phyloP scores from a whole-genome alignment of 331 rosid species.

The Stylosanthes scabra region DNA sequence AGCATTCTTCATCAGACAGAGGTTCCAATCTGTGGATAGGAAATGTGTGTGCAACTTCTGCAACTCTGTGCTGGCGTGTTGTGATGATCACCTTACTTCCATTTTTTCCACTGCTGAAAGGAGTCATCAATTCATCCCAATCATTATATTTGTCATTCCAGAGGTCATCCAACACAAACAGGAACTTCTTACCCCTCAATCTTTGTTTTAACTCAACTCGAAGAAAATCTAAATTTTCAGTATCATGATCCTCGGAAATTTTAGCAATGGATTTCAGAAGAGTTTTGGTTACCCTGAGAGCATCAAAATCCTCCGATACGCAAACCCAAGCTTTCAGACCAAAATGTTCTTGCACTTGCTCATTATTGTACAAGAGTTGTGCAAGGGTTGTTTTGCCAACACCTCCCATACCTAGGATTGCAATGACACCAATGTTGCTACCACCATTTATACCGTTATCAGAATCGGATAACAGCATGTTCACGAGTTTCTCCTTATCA shows the following conservation, averaged over 20 bases:
- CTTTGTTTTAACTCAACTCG: background rate
- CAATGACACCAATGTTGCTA: background rate
- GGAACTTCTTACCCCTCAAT: background rate
- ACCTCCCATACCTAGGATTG: background rate
- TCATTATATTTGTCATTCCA: constrained; percentile 4
- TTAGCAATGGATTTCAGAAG: background rate
- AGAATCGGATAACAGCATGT: background rate
- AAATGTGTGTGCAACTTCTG: background rate
- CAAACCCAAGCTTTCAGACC: constrained; percentile 25
- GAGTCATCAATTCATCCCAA: constrained; percentile 6
- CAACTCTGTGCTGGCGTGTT: background rate
- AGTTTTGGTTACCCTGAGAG: background rate
- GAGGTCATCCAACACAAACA: background rate
- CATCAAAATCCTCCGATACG: constrained; percentile 5
- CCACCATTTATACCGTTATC: background rate
- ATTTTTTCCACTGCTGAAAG: background rate
- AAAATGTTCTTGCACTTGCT: constrained; percentile 1
- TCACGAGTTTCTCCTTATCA: background rate
- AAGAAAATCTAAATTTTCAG: background rate
- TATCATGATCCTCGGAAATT: background rate
- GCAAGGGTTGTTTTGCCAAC: background rate
- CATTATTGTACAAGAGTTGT: background rate
- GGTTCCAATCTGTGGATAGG: background rate
- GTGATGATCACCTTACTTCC: constrained; percentile 21
- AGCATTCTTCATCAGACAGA: background rate